Evolutionary conservation across 129 eudicot species (phyloP).

Genomic region (Rutidosis leptorrhynchoides): DNA sequence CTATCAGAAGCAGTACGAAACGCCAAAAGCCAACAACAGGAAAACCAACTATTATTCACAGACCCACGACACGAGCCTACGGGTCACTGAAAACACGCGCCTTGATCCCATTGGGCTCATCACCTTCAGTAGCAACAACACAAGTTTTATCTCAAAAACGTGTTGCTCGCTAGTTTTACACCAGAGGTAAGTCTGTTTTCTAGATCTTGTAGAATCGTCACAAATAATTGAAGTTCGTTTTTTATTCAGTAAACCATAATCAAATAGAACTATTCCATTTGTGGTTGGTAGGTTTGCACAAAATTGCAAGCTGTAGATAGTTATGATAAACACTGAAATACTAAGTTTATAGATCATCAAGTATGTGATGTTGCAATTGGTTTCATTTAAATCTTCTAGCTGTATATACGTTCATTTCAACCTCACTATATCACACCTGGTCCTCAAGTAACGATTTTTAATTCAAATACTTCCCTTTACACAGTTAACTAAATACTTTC

Average conservation of each 20-base stretch:
- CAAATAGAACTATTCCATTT: background rate
- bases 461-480: too few relatives aligned
- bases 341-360: background rate
- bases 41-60: constrained; percentile 27
- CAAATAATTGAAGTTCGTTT: constrained; percentile 11
- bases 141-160: constrained; percentile 27
- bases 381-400: background rate
- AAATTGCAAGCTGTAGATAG: constrained; percentile 6
- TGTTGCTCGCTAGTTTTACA: constrained; percentile 26
- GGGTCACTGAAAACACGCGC: constrained; percentile 23
- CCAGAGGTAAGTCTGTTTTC: constrained; percentile 16
- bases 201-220: constrained; percentile 8
- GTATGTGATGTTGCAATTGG: background rate
- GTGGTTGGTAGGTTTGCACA: constrained; percentile 12
- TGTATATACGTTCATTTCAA: background rate
- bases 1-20: constrained; percentile 35
- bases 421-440: too few relatives aligned
- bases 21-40: constrained; percentile 30
- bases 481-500: too few relatives aligned
- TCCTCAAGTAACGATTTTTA: too few relatives aligned
- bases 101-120: constrained; percentile 48
- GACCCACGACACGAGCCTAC: constrained; percentile 26
- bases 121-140: constrained; percentile 52
- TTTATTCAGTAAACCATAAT: constrained; percentile 15
- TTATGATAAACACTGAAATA: constrained; percentile 7